Conservation (phyloP, 164 flowering plant genomes). For the Piper longum region DNA sequence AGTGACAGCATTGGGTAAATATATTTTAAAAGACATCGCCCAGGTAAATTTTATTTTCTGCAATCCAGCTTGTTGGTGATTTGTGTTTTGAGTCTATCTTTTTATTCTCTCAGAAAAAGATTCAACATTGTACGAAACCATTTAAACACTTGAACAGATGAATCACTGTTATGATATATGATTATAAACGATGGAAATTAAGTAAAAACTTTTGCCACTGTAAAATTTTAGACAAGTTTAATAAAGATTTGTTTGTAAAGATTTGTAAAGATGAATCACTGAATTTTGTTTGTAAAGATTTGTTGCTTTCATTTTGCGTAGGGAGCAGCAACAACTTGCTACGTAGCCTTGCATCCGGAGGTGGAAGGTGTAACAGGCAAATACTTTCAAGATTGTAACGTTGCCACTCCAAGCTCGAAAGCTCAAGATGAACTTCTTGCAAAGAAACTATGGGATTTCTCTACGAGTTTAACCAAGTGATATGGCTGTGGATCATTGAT, state of each 20-base stretch:
- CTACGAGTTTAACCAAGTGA: slow-evolving; percentile 22
- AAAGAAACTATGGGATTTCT: slow-evolving; percentile 64
- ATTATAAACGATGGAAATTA: too few species aligned
- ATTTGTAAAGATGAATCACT: too few species aligned
- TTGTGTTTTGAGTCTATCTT: too few species aligned
- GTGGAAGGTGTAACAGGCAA: slow-evolving; percentile 48
- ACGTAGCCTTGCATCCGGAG: slow-evolving; percentile 60
- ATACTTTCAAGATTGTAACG: slow-evolving; percentile 45
- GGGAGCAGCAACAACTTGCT: slow-evolving; percentile 91
- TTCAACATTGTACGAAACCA: too few species aligned
- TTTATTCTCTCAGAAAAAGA: too few species aligned
- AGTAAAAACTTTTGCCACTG: too few species aligned
- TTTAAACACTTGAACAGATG: too few species aligned
- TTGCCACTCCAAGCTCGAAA: slow-evolving; percentile 22
- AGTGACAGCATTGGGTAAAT: slow-evolving; percentile 17
- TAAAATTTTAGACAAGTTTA: too few species aligned
- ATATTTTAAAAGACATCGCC: slow-evolving; percentile 32
- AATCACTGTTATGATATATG: too few species aligned
- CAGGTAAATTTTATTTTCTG: slow-evolving; percentile 26
- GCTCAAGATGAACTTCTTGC: slow-evolving; percentile 46
- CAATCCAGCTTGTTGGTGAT: background rate
- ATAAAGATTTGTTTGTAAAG: too few species aligned
- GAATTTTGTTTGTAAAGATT: background rate
- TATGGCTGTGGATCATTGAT: background rate
- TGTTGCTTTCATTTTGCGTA: slow-evolving; percentile 7